Base-by-base conservation (phyloP, 768 basidiomycete genomes). In the Serpula lacrymans region DNA sequence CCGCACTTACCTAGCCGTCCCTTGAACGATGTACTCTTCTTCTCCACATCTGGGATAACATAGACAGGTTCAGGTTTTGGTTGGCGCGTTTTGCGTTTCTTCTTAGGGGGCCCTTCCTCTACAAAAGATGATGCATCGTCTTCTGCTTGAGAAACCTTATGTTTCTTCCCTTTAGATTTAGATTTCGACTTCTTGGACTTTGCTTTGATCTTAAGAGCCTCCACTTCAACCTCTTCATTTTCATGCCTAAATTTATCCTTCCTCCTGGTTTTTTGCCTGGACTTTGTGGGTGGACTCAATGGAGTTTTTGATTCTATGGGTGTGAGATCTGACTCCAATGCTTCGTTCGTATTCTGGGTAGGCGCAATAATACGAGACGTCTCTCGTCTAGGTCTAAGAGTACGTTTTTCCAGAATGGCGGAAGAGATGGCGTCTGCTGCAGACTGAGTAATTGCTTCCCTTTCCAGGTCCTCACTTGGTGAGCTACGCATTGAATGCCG, bases 41-140 rank as follows among this genome's bases (percentile, higher is more conserved):
- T 68, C 57, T 80, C 74, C 0, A 90, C 84, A 37, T 82, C 79
- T 1, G 84, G 81, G 39, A 92, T 90, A 36, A 77, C 60, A 51
- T 84, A 87, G 10, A 76, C 64, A 1, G 76, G 75, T 33, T 78
- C 74, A n/a, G 57, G 53, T 45, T 65, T 70, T 41, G 54, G 48
- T 49, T 44, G 47, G 36, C 54, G 65, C 47, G 24, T 12, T 39
- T 43, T 54, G 14, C 57, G 52, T 33, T 59, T 68, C 45, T 59
- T 57, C 37, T 46, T 59, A n/a, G 42, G 45, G 1, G 27, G 32
- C 21, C 45, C 54, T 0, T 34, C 23, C 6, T 31, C 40, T 6
- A 26, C 44, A 16, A 28, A 16, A 26, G 41, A 33, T 11, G 7
- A 32, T 10, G 32, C 9, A 16, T 37, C 41, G n/a, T 55, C 56